Evolutionary conservation across 2,329 filamentous ascomycete genomes (phyloP).

Genomic region (Chrysosporium keratinophilum): DNA sequence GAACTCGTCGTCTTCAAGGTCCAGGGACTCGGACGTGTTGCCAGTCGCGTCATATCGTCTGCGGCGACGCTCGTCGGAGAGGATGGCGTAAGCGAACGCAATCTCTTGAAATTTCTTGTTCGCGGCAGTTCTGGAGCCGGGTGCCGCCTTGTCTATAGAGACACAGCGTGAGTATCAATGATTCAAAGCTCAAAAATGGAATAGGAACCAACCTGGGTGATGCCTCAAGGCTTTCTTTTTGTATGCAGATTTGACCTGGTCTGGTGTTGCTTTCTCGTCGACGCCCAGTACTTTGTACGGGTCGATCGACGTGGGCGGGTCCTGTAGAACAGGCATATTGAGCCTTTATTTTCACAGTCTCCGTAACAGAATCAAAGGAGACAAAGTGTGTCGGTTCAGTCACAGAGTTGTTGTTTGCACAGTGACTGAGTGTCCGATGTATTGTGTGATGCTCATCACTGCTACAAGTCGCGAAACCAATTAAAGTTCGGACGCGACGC

Average conservation of each 20-base stretch:
- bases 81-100: conserved; percentile 86
- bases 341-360: neutral
- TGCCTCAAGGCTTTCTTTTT: conserved; percentile 79
- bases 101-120: conserved; percentile 78
- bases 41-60: conserved; percentile 83
- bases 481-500: neutral
- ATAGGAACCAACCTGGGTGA: conserved; percentile 59
- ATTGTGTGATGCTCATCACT: neutral
- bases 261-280: conserved; percentile 57
- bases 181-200: neutral
- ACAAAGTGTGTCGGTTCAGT: neutral
- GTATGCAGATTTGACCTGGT: conserved; percentile 83
- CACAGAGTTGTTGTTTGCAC: neutral
- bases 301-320: conserved; percentile 57
- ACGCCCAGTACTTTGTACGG: conserved; percentile 75
- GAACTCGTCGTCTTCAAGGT: conserved; percentile 61
- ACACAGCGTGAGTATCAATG: neutral
- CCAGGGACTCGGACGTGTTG: conserved; percentile 71
- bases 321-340: conserved; percentile 33
- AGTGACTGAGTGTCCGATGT: neutral
- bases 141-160: conserved; percentile 60
- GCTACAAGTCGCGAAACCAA: neutral
- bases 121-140: conserved; percentile 58
- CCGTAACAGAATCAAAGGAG: neutral
- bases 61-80: conserved; percentile 71